Evolutionary conservation across 768 basidiomycete genomes (phyloP).

Genomic region (Mycena vulgaris): DNA sequence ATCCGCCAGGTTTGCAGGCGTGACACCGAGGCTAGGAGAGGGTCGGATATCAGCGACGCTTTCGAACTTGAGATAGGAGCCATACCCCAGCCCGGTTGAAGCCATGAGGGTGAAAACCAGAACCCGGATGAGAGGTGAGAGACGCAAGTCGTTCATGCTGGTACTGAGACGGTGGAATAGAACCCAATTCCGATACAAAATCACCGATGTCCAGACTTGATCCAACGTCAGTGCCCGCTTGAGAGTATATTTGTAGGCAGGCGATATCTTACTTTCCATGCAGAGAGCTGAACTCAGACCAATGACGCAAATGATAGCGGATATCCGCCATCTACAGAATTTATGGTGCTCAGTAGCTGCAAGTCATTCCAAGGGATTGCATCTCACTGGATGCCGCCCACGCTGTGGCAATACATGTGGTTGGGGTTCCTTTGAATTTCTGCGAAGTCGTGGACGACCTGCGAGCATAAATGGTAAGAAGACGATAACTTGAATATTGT

Average conservation of each 20-base stretch:
- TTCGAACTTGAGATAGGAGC: not conserved
- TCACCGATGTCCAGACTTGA: constrained; percentile 21
- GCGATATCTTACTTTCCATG: constrained; percentile 10
- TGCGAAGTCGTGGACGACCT: constrained; percentile 24
- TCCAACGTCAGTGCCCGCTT: too few relatives aligned
- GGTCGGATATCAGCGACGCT: too few relatives aligned
- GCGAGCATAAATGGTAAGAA: too few relatives aligned
- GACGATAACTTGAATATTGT: not conserved
- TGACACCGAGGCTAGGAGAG: constrained; percentile 2
- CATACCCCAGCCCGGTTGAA: constrained; percentile 16
- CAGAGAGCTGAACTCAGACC: not conserved
- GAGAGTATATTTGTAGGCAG: too few relatives aligned
- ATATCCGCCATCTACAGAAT: not conserved
- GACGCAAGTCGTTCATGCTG: constrained; percentile 3
- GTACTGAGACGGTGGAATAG: constrained; percentile 16
- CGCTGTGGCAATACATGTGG: constrained; percentile 29
- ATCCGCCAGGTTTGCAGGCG: not conserved
- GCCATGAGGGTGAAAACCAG: constrained; percentile 25
- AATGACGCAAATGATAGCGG: constrained; percentile 25
- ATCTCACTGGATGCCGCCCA: not conserved
- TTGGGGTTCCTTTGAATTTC: constrained; percentile 11
- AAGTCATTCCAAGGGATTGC: too few relatives aligned
- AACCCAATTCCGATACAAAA: constrained; percentile 26
- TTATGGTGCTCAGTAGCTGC: too few relatives aligned
- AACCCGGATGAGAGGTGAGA: constrained; percentile 22